Conservation (phyloP, 2,329 filamentous ascomycete genomes). For the Alternaria dauci region DNA sequence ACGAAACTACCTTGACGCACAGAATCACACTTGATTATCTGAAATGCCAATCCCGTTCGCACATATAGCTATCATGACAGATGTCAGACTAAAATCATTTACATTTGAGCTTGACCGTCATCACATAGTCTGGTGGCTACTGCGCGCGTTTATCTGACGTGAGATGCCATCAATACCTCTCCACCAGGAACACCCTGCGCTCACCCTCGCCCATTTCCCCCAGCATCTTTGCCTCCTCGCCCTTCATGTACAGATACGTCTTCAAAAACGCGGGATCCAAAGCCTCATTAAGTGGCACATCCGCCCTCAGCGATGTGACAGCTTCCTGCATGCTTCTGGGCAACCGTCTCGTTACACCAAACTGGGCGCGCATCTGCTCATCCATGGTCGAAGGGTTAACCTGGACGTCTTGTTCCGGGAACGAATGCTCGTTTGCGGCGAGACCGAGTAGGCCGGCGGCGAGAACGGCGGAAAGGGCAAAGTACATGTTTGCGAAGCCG, state of each 20-base stretch:
- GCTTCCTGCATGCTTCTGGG: slow-evolving; percentile 65
- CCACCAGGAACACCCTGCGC: slow-evolving; percentile 68
- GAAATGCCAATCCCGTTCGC: not conserved
- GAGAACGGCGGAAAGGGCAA: slow-evolving; percentile 70
- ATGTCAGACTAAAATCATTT: not conserved
- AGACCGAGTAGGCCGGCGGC: slow-evolving; percentile 68
- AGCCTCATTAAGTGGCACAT: slow-evolving; percentile 57
- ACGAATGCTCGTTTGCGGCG: slow-evolving; percentile 51
- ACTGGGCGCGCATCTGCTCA: slow-evolving; percentile 55
- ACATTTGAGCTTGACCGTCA: not conserved
- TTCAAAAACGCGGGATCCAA: slow-evolving; percentile 63
- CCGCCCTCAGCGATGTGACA: slow-evolving; percentile 59
- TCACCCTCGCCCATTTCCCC: slow-evolving; percentile 58
- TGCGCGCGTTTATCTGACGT: not conserved
- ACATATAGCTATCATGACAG: not conserved
- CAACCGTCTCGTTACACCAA: slow-evolving; percentile 64
- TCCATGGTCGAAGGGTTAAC: slow-evolving; percentile 34
- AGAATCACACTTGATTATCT: not conserved
- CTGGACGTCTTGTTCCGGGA: slow-evolving; percentile 65
- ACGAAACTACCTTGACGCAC: not conserved
- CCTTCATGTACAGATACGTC: slow-evolving; percentile 68
- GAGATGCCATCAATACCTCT: slow-evolving; percentile 64
- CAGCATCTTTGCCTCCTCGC: slow-evolving; percentile 63
- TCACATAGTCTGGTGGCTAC: not conserved
- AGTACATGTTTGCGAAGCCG: slow-evolving; percentile 79